These are phyloP conservation scores for Tolypocladium tropicale DNA, from an alignment of 2,329 filamentous ascomycete species.

Conservation along the genomic window DNA sequence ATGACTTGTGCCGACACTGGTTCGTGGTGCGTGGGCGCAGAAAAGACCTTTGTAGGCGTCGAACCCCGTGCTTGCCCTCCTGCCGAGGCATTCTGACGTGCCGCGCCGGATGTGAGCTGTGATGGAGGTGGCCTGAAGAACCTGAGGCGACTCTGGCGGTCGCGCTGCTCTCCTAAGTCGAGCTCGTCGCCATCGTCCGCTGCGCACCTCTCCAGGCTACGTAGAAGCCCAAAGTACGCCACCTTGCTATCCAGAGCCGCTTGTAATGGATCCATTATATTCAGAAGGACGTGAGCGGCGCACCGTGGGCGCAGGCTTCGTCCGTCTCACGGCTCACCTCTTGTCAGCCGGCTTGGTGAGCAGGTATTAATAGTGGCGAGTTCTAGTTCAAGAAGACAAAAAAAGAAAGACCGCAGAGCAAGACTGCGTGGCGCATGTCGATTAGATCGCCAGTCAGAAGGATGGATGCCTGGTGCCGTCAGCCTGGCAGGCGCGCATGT, in stretches of 20 bases:
- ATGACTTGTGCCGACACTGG: constrained; percentile 8
- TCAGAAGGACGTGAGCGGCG: neutral
- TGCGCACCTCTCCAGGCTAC: constrained; percentile 9
- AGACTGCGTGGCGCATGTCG: neutral
- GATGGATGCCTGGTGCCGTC: neutral
- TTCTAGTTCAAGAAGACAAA: too few relatives aligned
- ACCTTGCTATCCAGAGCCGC: constrained; percentile 28
- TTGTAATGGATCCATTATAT: neutral
- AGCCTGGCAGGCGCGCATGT: neutral
- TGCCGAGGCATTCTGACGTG: neutral
- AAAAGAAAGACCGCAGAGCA: too few relatives aligned
- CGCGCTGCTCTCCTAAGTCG: constrained; percentile 18
- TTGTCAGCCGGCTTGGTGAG: neutral
- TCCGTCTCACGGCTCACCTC: neutral
- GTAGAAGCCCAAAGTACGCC: constrained; percentile 34
- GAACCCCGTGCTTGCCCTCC: neutral
- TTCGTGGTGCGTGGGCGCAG: constrained; percentile 1
- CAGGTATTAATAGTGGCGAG: neutral
- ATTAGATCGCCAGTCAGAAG: neutral
- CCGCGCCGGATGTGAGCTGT: neutral
- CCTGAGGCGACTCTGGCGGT: constrained; percentile 16
- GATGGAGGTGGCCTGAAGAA: constrained; percentile 15
- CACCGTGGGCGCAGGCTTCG: neutral
- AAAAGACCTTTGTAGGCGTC: constrained; percentile 8
- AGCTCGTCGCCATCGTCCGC: constrained; percentile 20